These are phyloP conservation scores for Colletotrichum tropicale DNA, from an alignment of 2,329 filamentous ascomycete genomes.

Conservation along the genomic window DNA sequence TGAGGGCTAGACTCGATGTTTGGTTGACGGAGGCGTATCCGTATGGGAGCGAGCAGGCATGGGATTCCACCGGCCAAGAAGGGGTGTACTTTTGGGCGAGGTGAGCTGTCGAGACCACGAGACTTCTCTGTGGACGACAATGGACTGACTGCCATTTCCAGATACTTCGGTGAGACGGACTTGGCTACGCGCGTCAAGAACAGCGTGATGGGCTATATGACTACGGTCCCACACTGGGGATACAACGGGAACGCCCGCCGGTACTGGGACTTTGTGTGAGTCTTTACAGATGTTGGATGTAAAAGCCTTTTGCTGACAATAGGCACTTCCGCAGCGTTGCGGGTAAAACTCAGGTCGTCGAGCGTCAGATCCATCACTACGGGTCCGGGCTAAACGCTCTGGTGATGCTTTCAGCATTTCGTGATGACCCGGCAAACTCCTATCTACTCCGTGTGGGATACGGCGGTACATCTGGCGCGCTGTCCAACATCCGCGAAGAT, in stretches of 20 bases:
- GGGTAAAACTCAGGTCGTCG: slow-evolving; percentile 44
- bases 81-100: slow-evolving; percentile 63
- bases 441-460: slow-evolving; percentile 60
- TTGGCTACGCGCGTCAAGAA: slow-evolving; percentile 54
- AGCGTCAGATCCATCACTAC: slow-evolving; percentile 64
- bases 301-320: accelerated
- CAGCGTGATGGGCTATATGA: slow-evolving; percentile 60
- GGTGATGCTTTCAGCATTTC: slow-evolving; percentile 56
- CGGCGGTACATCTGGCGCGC: slow-evolving; percentile 54
- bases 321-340: slow-evolving; percentile 32
- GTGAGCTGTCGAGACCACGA: slow-evolving; percentile 3
- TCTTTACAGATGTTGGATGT: background rate
- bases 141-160: too few relatives aligned
- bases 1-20: slow-evolving; percentile 50
- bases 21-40: slow-evolving; percentile 58
- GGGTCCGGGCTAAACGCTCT: slow-evolving; percentile 63
- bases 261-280: slow-evolving; percentile 56
- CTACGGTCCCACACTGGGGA: slow-evolving; percentile 63
- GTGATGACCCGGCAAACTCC: slow-evolving; percentile 44
- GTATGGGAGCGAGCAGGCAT: slow-evolving; percentile 65
- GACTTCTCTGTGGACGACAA: too few relatives aligned
- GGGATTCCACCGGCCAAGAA: slow-evolving; percentile 66
- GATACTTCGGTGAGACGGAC: slow-evolving; percentile 50
- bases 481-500: slow-evolving; percentile 59
- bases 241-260: slow-evolving; percentile 65